Base-by-base conservation (phyloP, 2,329 filamentous ascomycete genomes). In the Cercospora beticola region DNA sequence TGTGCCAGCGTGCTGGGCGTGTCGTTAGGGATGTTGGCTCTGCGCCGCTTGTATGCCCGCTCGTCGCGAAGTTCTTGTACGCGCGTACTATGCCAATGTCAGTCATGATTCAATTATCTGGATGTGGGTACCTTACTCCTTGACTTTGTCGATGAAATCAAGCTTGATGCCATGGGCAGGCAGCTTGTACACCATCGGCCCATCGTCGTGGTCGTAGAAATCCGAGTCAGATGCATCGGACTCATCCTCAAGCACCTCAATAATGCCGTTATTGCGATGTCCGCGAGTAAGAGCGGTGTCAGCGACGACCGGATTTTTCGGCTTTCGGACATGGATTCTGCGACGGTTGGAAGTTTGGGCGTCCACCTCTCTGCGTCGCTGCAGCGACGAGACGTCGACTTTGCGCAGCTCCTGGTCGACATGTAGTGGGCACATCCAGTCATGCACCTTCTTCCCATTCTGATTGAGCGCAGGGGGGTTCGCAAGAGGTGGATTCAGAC, bases 371-470 rank as follows among this genome's bases (percentile, higher is more conserved):
- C 18, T 63, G 21, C 28, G 40, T 33, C 72, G 73, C 7, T 70
- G 70, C 26, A 79, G 72, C 21, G 73, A 61, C n/a, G 68, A 56
- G 6, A 73, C 72, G 8, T 89, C 87, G 21, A 90, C 81, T 58
- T 86, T 82, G 31, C 82, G 82, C 67, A 97, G 84, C 66, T 94
- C 86, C 71, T 94, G 89, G 64, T 95, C 92, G 52, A 91, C 85
- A 78, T 99, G 95, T 71, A 91, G 89, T 61, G 94, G 94, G 77
- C 95, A 99, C 80, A 89, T 90, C 92, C 93, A 99, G 65, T 89
- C 90, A 75, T 84, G 83, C 58, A 90, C 88, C 62, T 90, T 84
- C 62, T 83, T 83, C 72, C 83, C 83, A 62, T 85, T 77, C 72
- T 78, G 66, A 71, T 78, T 79, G 68, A 83, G 81, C 64, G 89